phyloP scores from a whole-genome alignment of 306 rosid species.

The Glycine soja region DNA sequence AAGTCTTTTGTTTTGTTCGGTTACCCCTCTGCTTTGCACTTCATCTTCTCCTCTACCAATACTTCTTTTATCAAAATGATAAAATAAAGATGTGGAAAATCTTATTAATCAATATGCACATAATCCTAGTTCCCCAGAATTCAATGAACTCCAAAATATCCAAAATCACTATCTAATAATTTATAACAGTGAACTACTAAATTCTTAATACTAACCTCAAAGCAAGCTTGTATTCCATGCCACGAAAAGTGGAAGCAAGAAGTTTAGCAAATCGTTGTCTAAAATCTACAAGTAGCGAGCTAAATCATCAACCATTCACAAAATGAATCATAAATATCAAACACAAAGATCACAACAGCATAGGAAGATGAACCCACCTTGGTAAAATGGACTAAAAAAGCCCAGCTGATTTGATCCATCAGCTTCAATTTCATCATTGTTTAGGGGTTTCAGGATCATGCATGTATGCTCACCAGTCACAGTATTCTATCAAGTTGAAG shows the following conservation, averaged over 20 bases:
- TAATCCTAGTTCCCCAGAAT: conserved; percentile 3
- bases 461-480: conserved; percentile 97
- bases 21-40: background rate
- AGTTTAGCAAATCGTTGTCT: conserved; percentile 74
- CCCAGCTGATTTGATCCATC: conserved; percentile 69
- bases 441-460: conserved; percentile 85
- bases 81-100: background rate
- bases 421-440: conserved; percentile 86
- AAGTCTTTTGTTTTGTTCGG: background rate
- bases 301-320: conserved; percentile 42
- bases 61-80: conserved; percentile 5
- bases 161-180: conserved; percentile 18
- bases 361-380: conserved; percentile 58
- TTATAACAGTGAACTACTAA: conserved; percentile 7
- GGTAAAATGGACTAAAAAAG: conserved; percentile 79
- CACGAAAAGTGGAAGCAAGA: conserved; percentile 67
- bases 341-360: conserved; percentile 27
- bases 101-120: background rate
- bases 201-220: conserved; percentile 69
- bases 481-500: conserved; percentile 61
- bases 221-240: conserved; percentile 86
- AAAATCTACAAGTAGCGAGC: conserved; percentile 64
- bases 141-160: conserved; percentile 20
- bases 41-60: background rate
- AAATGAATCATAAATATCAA: conserved; percentile 18